These are phyloP conservation scores for Ceratobasidium sp. DNA, from an alignment of 1,284 basidiomycete genomes.

Conservation along the genomic window DNA sequence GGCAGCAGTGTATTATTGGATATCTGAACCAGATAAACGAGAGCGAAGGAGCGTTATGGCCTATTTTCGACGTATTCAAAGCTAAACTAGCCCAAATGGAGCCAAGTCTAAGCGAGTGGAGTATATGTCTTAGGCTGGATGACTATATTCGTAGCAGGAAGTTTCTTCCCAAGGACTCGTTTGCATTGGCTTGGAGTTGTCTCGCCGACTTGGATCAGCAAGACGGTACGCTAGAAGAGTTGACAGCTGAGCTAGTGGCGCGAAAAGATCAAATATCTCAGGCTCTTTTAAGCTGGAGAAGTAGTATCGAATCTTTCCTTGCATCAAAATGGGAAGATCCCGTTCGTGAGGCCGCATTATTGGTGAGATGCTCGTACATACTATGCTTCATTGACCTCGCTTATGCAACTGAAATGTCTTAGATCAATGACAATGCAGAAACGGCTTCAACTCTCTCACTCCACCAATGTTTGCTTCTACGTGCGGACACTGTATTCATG, in stretches of 20 bases:
- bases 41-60: background rate
- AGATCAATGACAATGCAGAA: conserved; percentile 8
- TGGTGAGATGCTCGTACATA: background rate
- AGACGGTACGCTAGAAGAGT: background rate
- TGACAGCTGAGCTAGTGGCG: background rate
- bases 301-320: background rate
- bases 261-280: background rate
- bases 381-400: too few relatives aligned
- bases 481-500: conserved; percentile 23
- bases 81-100: background rate
- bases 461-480: background rate
- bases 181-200: background rate
- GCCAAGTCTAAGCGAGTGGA: background rate
- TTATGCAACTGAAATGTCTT: background rate
- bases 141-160: background rate
- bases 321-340: background rate
- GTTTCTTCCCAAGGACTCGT: background rate
- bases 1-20: background rate
- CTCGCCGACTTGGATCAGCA: background rate
- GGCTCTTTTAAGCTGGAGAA: background rate
- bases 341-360: too few relatives aligned
- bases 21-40: background rate
- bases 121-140: background rate
- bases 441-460: background rate
- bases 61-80: background rate